phyloP scores from a whole-genome alignment of 2,329 filamentous ascomycete species.

The Monosporascus sp. region DNA sequence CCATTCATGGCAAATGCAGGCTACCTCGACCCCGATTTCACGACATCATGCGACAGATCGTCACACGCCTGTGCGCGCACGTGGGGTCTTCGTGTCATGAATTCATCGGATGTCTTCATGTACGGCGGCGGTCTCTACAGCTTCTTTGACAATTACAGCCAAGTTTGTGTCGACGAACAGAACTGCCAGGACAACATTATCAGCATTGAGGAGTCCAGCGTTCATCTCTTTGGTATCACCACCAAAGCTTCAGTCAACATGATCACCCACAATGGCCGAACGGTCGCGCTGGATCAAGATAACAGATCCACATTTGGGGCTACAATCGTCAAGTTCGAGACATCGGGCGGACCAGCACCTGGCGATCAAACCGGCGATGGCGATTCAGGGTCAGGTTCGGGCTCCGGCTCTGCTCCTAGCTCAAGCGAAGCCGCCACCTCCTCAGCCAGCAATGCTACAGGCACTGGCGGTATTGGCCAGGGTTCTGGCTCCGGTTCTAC shows the following conservation, averaged over 20 bases:
- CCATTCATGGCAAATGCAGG: slow-evolving; percentile 56
- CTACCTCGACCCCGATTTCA: slow-evolving; percentile 66
- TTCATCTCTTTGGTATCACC: slow-evolving; percentile 63
- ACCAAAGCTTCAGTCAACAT: slow-evolving; percentile 73
- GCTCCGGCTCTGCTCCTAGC: slow-evolving; percentile 3
- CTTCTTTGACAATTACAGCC: slow-evolving; percentile 78
- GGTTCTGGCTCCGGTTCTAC: slow-evolving; percentile 1
- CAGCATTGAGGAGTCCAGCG: slow-evolving; percentile 58
- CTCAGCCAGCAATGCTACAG: neutral
- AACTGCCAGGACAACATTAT: slow-evolving; percentile 77
- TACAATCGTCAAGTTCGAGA: slow-evolving; percentile 49
- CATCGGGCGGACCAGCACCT: slow-evolving; percentile 2
- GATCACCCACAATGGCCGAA: slow-evolving; percentile 56
- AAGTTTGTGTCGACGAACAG: slow-evolving; percentile 61
- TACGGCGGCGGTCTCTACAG: slow-evolving; percentile 73
- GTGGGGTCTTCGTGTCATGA: slow-evolving; percentile 67
- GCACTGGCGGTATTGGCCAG: neutral
- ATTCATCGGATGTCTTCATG: slow-evolving; percentile 62
- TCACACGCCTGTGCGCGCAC: slow-evolving; percentile 59
- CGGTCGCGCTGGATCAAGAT: slow-evolving; percentile 49
- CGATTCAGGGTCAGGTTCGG: slow-evolving; percentile 5
- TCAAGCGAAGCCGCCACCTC: neutral
- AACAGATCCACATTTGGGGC: slow-evolving; percentile 63
- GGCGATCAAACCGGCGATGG: neutral
- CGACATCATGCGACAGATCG: slow-evolving; percentile 42